Evolutionary conservation across 2,329 filamentous ascomycete genomes (phyloP), one percentile per base, ranked within the genome.

Genomic region (Biscogniauxia marginata): DNA sequence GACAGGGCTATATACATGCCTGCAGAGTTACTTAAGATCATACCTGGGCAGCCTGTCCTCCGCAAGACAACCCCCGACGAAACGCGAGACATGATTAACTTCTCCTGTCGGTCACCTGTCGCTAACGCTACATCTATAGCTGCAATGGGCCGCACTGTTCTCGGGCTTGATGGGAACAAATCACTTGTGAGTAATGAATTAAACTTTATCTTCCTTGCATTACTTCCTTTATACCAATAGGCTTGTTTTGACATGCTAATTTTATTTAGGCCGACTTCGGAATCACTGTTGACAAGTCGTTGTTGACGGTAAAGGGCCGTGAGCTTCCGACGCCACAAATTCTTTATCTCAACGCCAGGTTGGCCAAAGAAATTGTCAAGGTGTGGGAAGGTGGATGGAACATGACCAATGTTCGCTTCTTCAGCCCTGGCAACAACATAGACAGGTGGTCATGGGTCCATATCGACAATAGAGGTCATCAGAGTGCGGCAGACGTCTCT

Each of bases 261-360:
- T 30, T 39, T 23, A 5, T 58, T 50, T 24, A 69, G 57, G 34
- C 60, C 4, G 64, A 76, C 2, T 95, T 92, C 58, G 87, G 87
- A 4, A 77, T 96, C 58, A 73, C 74, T 1, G 79, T 92, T 3
- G 78, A 76, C 6, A 79, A 81, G 11, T 71, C 77, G 1, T 78
- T 96, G 30, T 76, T 96, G 30, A 89, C 88, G 0, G 89, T 96
- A 0, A 77, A 79, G 0, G 93, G 84, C 1, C 85, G 92, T 5
- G 81, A 93, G 44, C 79, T 96, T 0, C 45, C 65, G 0, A 67
- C 83, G 0, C 91, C 91, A 0, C 65, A 61, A 0, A 73, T 96
- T 23, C 69, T 74, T 1, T 96, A 96, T 66, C 59, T 68, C 55
- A 58, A 68, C 19, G 59, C 45, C 16, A 68, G 61, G 6, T 55